phyloP scores from a whole-genome alignment of 192 early-diverging fungal species.

The Backusella tuberculispora region DNA sequence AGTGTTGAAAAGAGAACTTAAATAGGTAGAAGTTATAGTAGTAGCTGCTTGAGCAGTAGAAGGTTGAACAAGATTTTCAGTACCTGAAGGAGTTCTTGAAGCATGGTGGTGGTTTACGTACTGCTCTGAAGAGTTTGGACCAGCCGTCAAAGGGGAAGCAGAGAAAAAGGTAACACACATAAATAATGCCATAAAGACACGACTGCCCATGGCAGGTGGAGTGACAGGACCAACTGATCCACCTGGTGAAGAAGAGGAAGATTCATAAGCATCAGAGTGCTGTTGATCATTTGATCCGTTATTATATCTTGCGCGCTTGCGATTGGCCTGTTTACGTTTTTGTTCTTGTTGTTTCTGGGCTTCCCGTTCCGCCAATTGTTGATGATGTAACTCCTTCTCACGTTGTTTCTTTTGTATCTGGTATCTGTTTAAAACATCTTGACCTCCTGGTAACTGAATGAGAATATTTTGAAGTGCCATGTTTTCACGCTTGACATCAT shows the following conservation, averaged over 20 bases:
- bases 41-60: neutral
- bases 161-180: conserved; percentile 62
- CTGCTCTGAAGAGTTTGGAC: conserved; percentile 27
- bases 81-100: conserved; percentile 27
- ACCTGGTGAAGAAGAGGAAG: conserved; percentile 29
- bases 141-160: conserved; percentile 39
- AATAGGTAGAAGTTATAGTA: neutral
- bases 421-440: conserved; percentile 36
- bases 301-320: conserved; percentile 8
- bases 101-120: conserved; percentile 36
- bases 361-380: conserved; percentile 10
- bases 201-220: conserved; percentile 34
- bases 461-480: conserved; percentile 46
- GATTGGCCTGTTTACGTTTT: conserved; percentile 18
- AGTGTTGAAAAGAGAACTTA: conserved; percentile 18
- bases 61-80: neutral
- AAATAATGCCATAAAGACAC: conserved; percentile 63
- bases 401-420: conserved; percentile 21
- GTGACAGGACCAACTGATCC: conserved; percentile 30
- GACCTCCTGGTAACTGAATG: conserved; percentile 49
- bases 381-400: conserved; percentile 12
- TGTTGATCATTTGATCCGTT: neutral
- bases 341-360: conserved; percentile 20
- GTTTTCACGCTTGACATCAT: conserved; percentile 52
- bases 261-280: conserved; percentile 16